These are phyloP conservation scores for Pythium utonaiense DNA, from an alignment of 352 stramenopile species.

Conservation along the genomic window DNA sequence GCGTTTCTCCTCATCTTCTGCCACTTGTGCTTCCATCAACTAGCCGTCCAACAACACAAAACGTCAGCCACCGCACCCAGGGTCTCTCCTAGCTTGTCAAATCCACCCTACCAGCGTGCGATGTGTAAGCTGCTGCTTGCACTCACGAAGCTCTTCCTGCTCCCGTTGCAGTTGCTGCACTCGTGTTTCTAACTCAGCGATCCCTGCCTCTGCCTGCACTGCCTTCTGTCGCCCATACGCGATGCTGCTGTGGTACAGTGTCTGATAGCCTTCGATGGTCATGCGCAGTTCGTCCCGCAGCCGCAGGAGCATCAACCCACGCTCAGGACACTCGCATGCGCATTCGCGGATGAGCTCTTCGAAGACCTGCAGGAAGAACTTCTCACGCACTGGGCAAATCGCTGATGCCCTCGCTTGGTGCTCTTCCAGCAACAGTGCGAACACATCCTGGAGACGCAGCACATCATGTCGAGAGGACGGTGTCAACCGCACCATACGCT, in stretches of 20 bases:
- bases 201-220: slow-evolving; percentile 91
- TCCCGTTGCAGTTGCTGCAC: slow-evolving; percentile 45
- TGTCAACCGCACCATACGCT: slow-evolving; percentile 66
- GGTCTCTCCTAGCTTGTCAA: background rate
- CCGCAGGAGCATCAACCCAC: slow-evolving; percentile 89
- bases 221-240: slow-evolving; percentile 94
- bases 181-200: slow-evolving; percentile 78
- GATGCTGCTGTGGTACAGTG: slow-evolving; percentile 91
- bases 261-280: slow-evolving; percentile 95
- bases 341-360: slow-evolving; percentile 93
- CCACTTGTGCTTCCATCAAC: slow-evolving; percentile 7
- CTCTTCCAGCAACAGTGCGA: slow-evolving; percentile 88
- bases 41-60: background rate
- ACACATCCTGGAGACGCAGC: slow-evolving; percentile 87
- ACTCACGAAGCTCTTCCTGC: too few species aligned
- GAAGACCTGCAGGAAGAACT: slow-evolving; percentile 92
- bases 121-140: slow-evolving; percentile 52
- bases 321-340: slow-evolving; percentile 89
- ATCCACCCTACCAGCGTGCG: slow-evolving; percentile 8
- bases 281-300: slow-evolving; percentile 92
- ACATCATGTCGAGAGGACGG: slow-evolving; percentile 92
- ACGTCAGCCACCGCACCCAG: background rate
- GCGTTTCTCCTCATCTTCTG: slow-evolving; percentile 7
- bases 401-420: slow-evolving; percentile 90
- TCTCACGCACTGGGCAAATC: slow-evolving; percentile 92